Evolutionary conservation across 2,329 filamentous ascomycete species (phyloP), one percentile per base, ranked within the genome.

Genomic region (Phaeoacremonium minimum): DNA sequence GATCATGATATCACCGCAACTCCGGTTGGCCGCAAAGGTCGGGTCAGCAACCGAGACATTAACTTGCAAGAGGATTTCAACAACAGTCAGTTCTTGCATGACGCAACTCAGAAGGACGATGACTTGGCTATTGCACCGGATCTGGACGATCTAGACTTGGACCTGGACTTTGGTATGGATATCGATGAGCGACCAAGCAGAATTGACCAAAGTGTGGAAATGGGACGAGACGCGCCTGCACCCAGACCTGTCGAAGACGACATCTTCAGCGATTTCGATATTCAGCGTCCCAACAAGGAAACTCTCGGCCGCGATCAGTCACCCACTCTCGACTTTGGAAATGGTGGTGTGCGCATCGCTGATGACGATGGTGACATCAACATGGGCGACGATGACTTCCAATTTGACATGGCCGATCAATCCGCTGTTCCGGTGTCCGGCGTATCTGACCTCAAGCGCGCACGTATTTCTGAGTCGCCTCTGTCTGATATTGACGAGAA

Each of bases 191-290:
- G 75, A 20, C 75, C 63, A 15, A 56, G 48, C 40, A 56, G 61
- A 45, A 56, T 63, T 44, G 75, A 77, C 41, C 65, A 66, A 42
- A 93, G 83, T 52, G 82, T 96, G 40, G 93, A 98, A 81, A 73
- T 88, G 49, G 93, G 91, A 53, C 85, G 91, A 80, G 84, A 95
- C 48, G 90, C 86, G 15, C 82, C 86, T 5, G 71, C 77, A 13
- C 71, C 83, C 16, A 73, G 77, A 31, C 69, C 79, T 3, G 63
- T 83, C 15, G 86, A 87, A 46, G 82, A 87, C 28, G 80, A 86
- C 46, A 77, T 90, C 36, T 66, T 83, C 42, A 76, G 75, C 44
- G 82, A 87, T 39, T 53, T 83, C 26, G 79, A 83, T 46, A 62
- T 78, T 5, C 67, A 74, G 8, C 69, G 67, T 32, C 64, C 58